phyloP scores from a whole-genome alignment of 495 filamentous ascomycete species.

The Annulohypoxylon stygium region DNA sequence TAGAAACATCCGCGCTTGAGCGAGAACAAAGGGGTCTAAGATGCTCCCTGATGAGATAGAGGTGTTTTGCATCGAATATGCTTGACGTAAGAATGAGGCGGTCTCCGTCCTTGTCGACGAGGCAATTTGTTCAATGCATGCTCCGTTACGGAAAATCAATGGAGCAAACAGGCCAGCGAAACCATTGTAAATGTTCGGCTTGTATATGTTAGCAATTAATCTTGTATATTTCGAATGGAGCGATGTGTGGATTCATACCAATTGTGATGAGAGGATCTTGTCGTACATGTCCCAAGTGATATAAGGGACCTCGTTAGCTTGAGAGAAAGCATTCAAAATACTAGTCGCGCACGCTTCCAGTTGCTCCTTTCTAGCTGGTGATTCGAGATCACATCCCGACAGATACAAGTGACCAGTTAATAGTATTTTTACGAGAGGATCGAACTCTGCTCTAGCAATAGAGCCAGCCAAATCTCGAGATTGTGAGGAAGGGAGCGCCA shows the following conservation, averaged over 20 bases:
- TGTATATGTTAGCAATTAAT: neutral
- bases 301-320: neutral
- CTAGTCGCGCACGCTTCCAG: neutral
- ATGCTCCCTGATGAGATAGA: neutral
- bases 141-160: neutral
- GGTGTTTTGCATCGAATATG: neutral
- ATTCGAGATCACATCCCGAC: neutral
- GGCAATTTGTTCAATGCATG: neutral
- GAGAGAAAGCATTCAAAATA: neutral
- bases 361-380: neutral
- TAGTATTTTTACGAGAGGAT: conserved; percentile 1
- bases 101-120: neutral
- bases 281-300: neutral
- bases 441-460: conserved; percentile 14
- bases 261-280: neutral
- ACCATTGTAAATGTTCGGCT: neutral
- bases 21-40: neutral
- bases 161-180: neutral
- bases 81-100: neutral
- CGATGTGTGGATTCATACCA: neutral
- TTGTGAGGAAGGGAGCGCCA: conserved; percentile 15
- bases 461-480: conserved; percentile 4
- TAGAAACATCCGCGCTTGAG: neutral
- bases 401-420: neutral
- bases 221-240: neutral